Conservation (phyloP, 2,329 filamentous ascomycete genomes). For the Xylaria sp. region DNA sequence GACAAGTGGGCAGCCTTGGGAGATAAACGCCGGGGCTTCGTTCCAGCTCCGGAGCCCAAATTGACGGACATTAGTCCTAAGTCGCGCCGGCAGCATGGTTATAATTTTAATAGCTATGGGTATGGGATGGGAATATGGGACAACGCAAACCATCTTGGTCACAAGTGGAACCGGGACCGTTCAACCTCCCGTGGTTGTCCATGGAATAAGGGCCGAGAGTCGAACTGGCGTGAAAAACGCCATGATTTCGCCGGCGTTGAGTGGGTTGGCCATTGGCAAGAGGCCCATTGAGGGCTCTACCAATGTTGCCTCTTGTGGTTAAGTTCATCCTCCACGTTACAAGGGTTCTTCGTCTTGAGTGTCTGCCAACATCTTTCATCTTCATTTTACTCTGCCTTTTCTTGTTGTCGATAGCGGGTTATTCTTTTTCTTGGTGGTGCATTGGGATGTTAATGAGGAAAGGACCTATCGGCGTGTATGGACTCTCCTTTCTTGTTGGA, state of each 20-base stretch:
- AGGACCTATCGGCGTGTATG: conserved; percentile 38
- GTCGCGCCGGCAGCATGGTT: conserved; percentile 57
- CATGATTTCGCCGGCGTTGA: conserved; percentile 82
- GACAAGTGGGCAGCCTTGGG: conserved; percentile 94
- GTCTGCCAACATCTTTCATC: conserved; percentile 40
- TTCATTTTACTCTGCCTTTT: conserved; percentile 45
- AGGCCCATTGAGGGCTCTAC: conserved; percentile 54
- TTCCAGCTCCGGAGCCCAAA: conserved; percentile 61
- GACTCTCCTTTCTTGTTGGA: conserved; percentile 47
- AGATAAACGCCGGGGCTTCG: conserved; percentile 78
- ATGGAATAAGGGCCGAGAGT: conserved; percentile 68
- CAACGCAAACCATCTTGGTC: conserved; percentile 50
- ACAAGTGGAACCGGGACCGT: conserved; percentile 58
- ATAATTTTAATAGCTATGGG: conserved; percentile 52
- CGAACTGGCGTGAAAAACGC: conserved; percentile 71
- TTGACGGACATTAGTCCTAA: conserved; percentile 57
- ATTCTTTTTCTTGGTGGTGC: conserved; percentile 40
- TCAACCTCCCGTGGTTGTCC: conserved; percentile 60
- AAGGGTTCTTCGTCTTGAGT: conserved; percentile 45
- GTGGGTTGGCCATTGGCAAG: conserved; percentile 94
- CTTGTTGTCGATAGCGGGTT: conserved; percentile 47
- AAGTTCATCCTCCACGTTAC: conserved; percentile 51
- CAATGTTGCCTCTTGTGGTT: conserved; percentile 69
- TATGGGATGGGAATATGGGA: conserved; percentile 58
- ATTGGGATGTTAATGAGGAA: conserved; percentile 40